A percentile compares a stretch with the other conserved stretches of the same genome.
phyloP scores from a whole-genome alignment of 2,329 filamentous ascomycete species.

The Fusarium compactum region DNA sequence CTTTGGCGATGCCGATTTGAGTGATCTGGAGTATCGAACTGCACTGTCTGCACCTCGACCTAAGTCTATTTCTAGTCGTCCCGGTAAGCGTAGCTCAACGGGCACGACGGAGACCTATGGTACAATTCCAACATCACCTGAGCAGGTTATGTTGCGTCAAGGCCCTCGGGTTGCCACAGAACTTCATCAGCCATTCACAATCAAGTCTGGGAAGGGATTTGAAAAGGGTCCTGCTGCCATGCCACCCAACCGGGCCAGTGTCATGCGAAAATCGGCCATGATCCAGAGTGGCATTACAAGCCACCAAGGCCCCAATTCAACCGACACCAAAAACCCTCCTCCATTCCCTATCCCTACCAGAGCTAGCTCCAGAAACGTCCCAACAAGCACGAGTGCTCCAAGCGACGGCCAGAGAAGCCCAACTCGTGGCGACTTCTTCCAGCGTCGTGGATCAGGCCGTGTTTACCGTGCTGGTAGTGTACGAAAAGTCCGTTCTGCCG shows the following conservation, averaged over 20 bases:
- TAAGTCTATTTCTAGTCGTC: slow-evolving; percentile 53
- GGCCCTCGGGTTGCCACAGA: slow-evolving; percentile 54
- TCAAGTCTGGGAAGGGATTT: slow-evolving; percentile 52
- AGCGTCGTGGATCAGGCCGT: slow-evolving; percentile 63
- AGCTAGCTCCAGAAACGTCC: slow-evolving; percentile 84
- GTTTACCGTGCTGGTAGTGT: slow-evolving; percentile 71
- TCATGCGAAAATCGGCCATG: slow-evolving; percentile 82
- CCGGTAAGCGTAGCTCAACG: slow-evolving; percentile 58
- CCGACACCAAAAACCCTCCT: slow-evolving; percentile 75
- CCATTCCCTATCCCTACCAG: slow-evolving; percentile 93
- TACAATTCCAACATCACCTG: slow-evolving; percentile 57
- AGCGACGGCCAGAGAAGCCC: slow-evolving; percentile 84
- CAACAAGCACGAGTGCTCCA: slow-evolving; percentile 71
- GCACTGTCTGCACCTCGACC: slow-evolving; percentile 73
- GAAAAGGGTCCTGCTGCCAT: slow-evolving; percentile 55
- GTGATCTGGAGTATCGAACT: slow-evolving; percentile 76
- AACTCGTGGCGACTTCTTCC: slow-evolving; percentile 70
- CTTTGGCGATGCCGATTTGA: slow-evolving; percentile 70
- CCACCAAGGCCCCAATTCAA: slow-evolving; percentile 73
- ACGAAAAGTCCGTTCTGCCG: slow-evolving; percentile 87
- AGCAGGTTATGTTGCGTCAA: slow-evolving; percentile 53
- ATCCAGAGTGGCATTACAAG: slow-evolving; percentile 82
- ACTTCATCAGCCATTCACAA: slow-evolving; percentile 59
- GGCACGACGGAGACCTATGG: slow-evolving; percentile 48
- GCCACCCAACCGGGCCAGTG: slow-evolving; percentile 63